Evolutionary conservation across 1,139 yeast genomes (phyloP).

Genomic region (Pichia inconspicua): DNA sequence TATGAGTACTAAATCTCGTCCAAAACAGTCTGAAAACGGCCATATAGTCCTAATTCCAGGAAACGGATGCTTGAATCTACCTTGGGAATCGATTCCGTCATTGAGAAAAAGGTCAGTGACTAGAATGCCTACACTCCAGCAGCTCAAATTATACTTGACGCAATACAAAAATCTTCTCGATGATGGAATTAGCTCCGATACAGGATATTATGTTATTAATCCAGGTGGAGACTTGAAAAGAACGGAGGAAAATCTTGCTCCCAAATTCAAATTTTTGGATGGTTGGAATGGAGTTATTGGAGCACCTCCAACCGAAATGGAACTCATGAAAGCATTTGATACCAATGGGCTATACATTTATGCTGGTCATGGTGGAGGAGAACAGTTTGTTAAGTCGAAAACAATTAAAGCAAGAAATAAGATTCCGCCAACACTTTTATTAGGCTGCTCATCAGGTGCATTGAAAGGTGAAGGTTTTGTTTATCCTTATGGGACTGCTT

Average conservation of each 20-base stretch:
- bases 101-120: conserved; percentile 52
- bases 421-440: conserved; percentile 65
- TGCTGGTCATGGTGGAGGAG: conserved; percentile 95
- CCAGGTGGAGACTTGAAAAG: conserved; percentile 71
- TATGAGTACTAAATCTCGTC: neutral
- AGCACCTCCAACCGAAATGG: conserved; percentile 47
- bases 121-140: conserved; percentile 61
- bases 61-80: conserved; percentile 54
- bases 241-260: conserved; percentile 58
- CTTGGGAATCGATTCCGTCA: conserved; percentile 79
- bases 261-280: conserved; percentile 32
- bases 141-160: conserved; percentile 39
- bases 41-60: conserved; percentile 71
- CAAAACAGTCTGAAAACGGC: neutral
- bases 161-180: conserved; percentile 11
- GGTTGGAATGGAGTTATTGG: conserved; percentile 55
- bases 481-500: conserved; percentile 71
- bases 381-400: conserved; percentile 57
- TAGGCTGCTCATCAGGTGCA: conserved; percentile 89
- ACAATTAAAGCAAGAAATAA: conserved; percentile 36
- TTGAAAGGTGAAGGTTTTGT: conserved; percentile 51
- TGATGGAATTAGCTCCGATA: conserved; percentile 25
- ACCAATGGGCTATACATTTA: conserved; percentile 56
- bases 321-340: conserved; percentile 35
- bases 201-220: conserved; percentile 57